Conservation (phyloP, 441 rosid genomes). For the Bruguiera hainesii region DNA sequence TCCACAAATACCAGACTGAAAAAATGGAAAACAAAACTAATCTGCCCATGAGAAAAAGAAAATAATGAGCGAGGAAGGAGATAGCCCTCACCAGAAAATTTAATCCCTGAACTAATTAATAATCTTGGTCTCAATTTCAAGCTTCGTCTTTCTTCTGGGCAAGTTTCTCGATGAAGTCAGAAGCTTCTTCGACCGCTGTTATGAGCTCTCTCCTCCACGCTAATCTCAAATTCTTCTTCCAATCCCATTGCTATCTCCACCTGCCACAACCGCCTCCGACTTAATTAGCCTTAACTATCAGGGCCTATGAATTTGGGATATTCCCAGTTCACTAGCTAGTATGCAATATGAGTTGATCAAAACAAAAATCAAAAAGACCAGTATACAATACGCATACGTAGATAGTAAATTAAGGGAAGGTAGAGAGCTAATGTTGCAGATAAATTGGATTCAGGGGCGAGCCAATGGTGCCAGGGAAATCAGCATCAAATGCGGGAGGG, state of each 20-base stretch:
- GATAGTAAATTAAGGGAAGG: background rate
- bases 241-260: constrained; percentile 79
- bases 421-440: constrained; percentile 40
- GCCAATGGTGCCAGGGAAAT: background rate
- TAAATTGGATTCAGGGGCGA: constrained; percentile 62
- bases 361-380: too few relatives aligned
- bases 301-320: background rate
- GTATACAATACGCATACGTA: too few relatives aligned
- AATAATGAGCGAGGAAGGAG: background rate
- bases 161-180: constrained; percentile 57
- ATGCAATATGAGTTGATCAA: background rate
- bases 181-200: constrained; percentile 57
- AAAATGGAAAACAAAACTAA: constrained; percentile 48
- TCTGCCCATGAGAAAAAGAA: too few relatives aligned
- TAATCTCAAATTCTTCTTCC: constrained; percentile 59
- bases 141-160: constrained; percentile 36
- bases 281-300: background rate
- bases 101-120: background rate
- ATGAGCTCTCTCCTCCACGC: constrained; percentile 62
- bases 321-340: background rate
- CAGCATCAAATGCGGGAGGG: too few relatives aligned
- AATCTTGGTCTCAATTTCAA: background rate
- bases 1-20: constrained; percentile 76
- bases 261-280: constrained; percentile 25
- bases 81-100: too few relatives aligned